Percentiles rank a stretch among this genome's conserved stretches.
Evolutionary conservation across 2,329 filamentous ascomycete genomes (phyloP).

Genomic region (Pezicula neosporulosa): DNA sequence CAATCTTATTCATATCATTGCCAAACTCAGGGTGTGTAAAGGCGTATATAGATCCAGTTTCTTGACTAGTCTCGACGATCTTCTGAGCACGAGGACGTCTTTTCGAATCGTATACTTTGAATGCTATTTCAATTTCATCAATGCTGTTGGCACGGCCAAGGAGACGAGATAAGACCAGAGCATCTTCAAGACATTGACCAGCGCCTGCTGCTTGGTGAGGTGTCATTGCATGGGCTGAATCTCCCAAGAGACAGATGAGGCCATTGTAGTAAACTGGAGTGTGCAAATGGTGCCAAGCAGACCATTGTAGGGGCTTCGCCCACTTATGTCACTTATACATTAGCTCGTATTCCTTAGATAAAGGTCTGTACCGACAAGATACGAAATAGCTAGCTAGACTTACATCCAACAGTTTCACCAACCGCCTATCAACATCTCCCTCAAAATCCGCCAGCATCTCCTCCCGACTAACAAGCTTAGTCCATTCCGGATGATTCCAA

Average conservation of each 20-base stretch:
- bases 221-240: conserved; percentile 57
- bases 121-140: conserved; percentile 34
- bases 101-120: conserved; percentile 42
- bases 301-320: not conserved
- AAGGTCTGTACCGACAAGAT: too few species aligned
- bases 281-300: not conserved
- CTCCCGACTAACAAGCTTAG: too few species aligned
- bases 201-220: conserved; percentile 55
- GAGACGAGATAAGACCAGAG: conserved; percentile 34
- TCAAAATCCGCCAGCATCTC: too few species aligned
- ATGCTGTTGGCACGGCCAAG: conserved; percentile 33
- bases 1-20: conserved; percentile 29
- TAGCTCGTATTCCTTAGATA: not conserved
- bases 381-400: too few species aligned
- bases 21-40: conserved; percentile 32
- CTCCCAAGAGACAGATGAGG: conserved; percentile 47
- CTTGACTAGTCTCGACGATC: not conserved
- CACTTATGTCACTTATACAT: not conserved
- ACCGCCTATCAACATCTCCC: too few species aligned
- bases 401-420: too few species aligned
- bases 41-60: conserved; percentile 30
- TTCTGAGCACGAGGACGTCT: conserved; percentile 30
- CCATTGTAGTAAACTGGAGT: conserved; percentile 31
- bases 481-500: too few species aligned
- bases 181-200: conserved; percentile 51